Percentiles rank a stretch among this genome's conserved stretches.
phyloP scores from a whole-genome alignment of 1,284 basidiomycete genomes.

The Boletus coffeatus region DNA sequence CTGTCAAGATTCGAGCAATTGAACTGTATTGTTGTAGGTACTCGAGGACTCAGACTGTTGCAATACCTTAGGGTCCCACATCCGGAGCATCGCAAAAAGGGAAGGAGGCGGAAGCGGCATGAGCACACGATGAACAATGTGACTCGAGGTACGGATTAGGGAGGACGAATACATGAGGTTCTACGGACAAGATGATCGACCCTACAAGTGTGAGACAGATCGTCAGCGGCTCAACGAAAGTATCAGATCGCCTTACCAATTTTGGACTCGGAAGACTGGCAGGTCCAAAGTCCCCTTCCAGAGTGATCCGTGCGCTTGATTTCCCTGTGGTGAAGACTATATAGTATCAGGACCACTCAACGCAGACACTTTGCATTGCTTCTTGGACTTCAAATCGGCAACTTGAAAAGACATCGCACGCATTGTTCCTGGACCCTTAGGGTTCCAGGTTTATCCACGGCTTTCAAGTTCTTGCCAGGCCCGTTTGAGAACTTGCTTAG shows the following conservation, averaged over 20 bases:
- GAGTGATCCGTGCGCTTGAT: conserved; percentile 26
- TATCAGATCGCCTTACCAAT: conserved; percentile 33
- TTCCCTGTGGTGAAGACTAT: conserved; percentile 19
- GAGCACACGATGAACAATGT: no score
- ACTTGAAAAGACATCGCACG: background rate
- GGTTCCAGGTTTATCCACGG: no score
- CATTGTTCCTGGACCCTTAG: conserved; percentile 5
- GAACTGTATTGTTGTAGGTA: background rate
- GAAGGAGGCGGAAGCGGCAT: conserved; percentile 1
- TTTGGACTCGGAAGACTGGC: conserved; percentile 17
- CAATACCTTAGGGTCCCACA: conserved; percentile 75
- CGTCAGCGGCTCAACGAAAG: background rate
- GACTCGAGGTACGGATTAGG: no score
- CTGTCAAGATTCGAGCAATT: conserved; percentile 34
- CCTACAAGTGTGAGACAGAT: background rate
- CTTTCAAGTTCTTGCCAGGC: no score
- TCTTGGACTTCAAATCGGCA: no score
- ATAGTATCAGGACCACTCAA: no score
- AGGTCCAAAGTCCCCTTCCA: conserved; percentile 39
- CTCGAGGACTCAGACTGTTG: conserved; percentile 42
- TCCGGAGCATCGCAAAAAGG: conserved; percentile 61
- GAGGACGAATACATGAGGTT: no score
- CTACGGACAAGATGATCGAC: no score
- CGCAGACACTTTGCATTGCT: no score
- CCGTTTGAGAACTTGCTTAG: no score